phyloP scores from a whole-genome alignment of 441 rosid species.

The Bocquillonia castaneifolia region DNA sequence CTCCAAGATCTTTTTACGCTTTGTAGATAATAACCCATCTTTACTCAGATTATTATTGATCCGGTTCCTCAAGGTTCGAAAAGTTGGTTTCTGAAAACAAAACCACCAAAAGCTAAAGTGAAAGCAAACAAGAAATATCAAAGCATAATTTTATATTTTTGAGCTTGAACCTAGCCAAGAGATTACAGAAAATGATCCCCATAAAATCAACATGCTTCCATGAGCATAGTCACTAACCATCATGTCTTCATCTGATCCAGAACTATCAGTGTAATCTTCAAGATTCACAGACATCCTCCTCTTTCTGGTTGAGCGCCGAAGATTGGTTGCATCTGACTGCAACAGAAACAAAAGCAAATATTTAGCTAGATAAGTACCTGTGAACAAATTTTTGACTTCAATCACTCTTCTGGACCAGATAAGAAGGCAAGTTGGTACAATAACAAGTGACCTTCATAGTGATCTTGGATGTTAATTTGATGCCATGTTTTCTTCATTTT shows the following conservation, averaged over 20 bases:
- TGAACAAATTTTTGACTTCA: conserved; percentile 5
- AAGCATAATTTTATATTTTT: neutral
- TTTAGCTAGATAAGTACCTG: conserved; percentile 22
- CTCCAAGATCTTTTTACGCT: conserved; percentile 47
- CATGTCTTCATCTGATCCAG: conserved; percentile 89
- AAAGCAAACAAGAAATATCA: conserved; percentile 11
- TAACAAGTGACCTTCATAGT: neutral
- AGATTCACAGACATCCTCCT: conserved; percentile 81
- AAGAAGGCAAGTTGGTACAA: neutral
- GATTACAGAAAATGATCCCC: neutral
- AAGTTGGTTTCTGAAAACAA: conserved; percentile 59
- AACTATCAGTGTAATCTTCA: conserved; percentile 80
- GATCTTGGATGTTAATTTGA: neutral
- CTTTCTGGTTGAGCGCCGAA: conserved; percentile 92
- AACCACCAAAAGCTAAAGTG: conserved; percentile 23
- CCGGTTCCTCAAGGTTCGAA: conserved; percentile 53
- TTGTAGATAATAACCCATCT: conserved; percentile 54
- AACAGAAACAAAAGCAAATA: conserved; percentile 25
- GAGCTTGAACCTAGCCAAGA: conserved; percentile 2
- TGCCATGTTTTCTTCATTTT: neutral
- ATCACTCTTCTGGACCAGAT: conserved; percentile 9
- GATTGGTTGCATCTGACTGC: conserved; percentile 71
- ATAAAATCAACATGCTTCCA: conserved; percentile 15
- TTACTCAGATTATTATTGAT: conserved; percentile 50
- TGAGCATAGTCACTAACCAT: conserved; percentile 57